A percentile compares a stretch with the other conserved stretches of the same genome.
Evolutionary conservation across 176 grass and related monocot species (phyloP).

Genomic region (Paspalum vaginatum): DNA sequence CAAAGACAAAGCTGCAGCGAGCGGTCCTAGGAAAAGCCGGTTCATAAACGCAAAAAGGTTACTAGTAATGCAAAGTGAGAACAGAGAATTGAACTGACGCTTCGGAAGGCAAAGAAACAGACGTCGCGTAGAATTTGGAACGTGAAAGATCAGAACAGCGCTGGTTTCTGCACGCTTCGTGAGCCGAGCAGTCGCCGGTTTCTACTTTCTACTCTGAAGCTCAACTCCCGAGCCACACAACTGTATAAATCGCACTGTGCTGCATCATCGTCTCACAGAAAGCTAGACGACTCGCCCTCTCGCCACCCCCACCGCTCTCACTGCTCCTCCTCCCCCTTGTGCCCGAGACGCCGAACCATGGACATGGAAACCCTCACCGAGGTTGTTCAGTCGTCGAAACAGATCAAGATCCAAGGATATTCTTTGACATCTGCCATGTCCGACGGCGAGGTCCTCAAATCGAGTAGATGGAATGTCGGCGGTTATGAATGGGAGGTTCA

Average conservation of each 20-base stretch:
- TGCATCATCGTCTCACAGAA: background rate
- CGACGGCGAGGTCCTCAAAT: background rate
- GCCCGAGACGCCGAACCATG: background rate
- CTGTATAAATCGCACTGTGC: background rate
- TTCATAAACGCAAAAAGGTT: too few relatives aligned
- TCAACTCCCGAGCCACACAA: background rate
- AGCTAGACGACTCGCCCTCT: background rate
- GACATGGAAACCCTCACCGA: background rate
- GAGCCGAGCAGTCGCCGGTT: background rate
- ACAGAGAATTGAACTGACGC: too few relatives aligned
- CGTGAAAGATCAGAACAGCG: too few relatives aligned
- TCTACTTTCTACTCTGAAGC: background rate
- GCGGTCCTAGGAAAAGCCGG: too few relatives aligned
- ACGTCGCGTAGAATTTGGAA: too few relatives aligned
- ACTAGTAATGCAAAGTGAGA: too few relatives aligned
- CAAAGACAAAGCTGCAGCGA: too few relatives aligned
- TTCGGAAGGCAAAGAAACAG: too few relatives aligned
- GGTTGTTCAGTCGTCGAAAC: background rate
- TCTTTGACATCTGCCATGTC: background rate
- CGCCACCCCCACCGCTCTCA: background rate
- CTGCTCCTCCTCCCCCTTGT: background rate
- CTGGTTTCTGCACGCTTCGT: too few relatives aligned
- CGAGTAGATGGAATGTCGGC: background rate
- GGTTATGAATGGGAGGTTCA: background rate
- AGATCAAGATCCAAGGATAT: constrained; percentile 1